These are phyloP conservation scores for Aspergillus wentii DNA, from an alignment of 495 filamentous ascomycete species.

Conservation along the genomic window DNA sequence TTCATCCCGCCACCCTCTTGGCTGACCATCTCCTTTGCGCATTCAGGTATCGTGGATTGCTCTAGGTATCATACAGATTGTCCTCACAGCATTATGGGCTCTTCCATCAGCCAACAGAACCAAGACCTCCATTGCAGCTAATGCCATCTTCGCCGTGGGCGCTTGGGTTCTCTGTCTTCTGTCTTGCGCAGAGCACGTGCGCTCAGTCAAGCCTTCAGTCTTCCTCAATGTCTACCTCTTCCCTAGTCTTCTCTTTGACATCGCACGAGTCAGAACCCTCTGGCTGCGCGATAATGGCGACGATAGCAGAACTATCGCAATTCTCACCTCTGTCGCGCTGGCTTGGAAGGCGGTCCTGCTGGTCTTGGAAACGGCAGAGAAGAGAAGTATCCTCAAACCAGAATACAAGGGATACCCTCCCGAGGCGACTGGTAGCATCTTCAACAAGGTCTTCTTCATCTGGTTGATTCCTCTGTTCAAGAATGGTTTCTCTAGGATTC, in stretches of 20 bases:
- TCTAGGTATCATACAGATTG: slow-evolving; percentile 39
- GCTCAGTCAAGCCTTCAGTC: slow-evolving; percentile 42
- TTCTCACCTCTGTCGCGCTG: slow-evolving; percentile 32
- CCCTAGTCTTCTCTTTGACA: slow-evolving; percentile 44
- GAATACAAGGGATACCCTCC: slow-evolving; percentile 32
- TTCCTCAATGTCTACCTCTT: slow-evolving; percentile 48
- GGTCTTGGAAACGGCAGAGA: slow-evolving; percentile 40
- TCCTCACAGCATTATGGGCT: slow-evolving; percentile 32
- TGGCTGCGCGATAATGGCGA: slow-evolving; percentile 22
- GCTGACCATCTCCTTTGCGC: neutral
- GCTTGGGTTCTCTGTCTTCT: slow-evolving; percentile 26
- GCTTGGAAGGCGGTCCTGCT: slow-evolving; percentile 36
- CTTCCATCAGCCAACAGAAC: neutral
- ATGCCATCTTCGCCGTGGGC: slow-evolving; percentile 1
- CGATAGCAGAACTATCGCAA: slow-evolving; percentile 26
- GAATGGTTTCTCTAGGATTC: slow-evolving; percentile 29
- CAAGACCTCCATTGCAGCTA: slow-evolving; percentile 1
- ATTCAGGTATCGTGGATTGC: slow-evolving; percentile 37
- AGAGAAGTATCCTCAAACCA: slow-evolving; percentile 27
- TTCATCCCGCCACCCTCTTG: no score
- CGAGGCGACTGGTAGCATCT: slow-evolving; percentile 44
- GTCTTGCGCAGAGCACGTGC: slow-evolving; percentile 40
- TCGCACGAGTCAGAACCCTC: slow-evolving; percentile 39
- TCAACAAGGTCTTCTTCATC: slow-evolving; percentile 20
- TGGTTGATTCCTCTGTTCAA: slow-evolving; percentile 46